These are phyloP conservation scores for Diospyros lotus DNA, from an alignment of 148 eudicot genomes.

Conservation along the genomic window DNA sequence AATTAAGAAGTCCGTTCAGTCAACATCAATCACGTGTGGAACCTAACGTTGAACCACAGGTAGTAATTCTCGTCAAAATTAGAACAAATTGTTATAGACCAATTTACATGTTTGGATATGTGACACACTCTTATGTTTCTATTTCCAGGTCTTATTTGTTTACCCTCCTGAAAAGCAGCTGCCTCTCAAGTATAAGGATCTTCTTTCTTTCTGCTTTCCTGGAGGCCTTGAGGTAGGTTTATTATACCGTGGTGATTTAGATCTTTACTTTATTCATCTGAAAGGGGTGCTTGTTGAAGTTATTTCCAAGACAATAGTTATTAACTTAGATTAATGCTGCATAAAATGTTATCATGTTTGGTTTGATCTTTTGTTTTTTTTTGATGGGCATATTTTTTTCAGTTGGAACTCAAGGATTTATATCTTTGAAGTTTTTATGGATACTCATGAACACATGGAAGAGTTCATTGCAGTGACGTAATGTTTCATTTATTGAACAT, in stretches of 20 bases:
- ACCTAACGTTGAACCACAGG: constrained; percentile 94
- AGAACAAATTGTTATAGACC: constrained; percentile 7
- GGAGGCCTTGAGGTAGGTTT: constrained; percentile 86
- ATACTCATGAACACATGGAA: not conserved
- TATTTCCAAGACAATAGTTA: not conserved
- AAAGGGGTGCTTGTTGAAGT: not conserved
- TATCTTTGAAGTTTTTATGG: not conserved
- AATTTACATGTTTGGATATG: constrained; percentile 2
- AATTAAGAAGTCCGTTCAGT: constrained; percentile 64
- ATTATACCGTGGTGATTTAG: not conserved
- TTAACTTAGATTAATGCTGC: not conserved
- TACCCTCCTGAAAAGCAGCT: constrained; percentile 91
- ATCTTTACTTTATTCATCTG: not conserved
- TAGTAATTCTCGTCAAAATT: constrained; percentile 18
- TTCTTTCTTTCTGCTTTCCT: constrained; percentile 96
- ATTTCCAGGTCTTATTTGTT: constrained; percentile 81
- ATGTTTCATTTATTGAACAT: no score
- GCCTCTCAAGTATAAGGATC: constrained; percentile 83
- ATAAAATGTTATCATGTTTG: not conserved
- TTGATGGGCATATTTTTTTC: no score
- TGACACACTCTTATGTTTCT: constrained; percentile 13
- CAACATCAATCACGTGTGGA: constrained; percentile 67
- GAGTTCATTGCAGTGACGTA: not conserved
- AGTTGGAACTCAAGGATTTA: not conserved
- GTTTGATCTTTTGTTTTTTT: not conserved